phyloP scores from a whole-genome alignment of 2,329 filamentous ascomycete genomes.

The Alternaria solani region DNA sequence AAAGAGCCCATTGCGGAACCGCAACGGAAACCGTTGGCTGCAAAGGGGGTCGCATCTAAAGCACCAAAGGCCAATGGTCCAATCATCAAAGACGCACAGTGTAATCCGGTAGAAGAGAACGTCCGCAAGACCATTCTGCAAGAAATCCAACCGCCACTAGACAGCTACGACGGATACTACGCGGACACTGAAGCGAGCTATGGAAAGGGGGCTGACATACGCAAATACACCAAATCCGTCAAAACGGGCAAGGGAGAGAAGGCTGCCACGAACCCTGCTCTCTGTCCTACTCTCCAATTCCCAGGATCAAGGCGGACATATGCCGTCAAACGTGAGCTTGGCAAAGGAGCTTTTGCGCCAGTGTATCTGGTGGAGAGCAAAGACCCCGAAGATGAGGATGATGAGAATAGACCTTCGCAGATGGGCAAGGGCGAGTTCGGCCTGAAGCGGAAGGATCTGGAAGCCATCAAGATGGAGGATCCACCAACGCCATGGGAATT shows the following conservation, averaged over 20 bases:
- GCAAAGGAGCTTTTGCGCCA: conserved; percentile 91
- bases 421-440: conserved; percentile 71
- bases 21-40: conserved; percentile 27
- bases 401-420: conserved; percentile 55
- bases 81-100: conserved; percentile 81
- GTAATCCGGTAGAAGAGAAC: conserved; percentile 85
- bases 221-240: conserved; percentile 77
- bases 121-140: conserved; percentile 78
- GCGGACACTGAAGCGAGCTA: conserved; percentile 72
- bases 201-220: conserved; percentile 77
- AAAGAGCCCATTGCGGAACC: conserved; percentile 30
- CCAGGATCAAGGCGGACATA: conserved; percentile 72
- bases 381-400: conserved; percentile 56
- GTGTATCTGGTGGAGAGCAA: conserved; percentile 89
- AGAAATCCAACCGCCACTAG: conserved; percentile 75
- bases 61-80: conserved; percentile 65
- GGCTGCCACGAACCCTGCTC: conserved; percentile 65
- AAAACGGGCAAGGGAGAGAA: conserved; percentile 68
- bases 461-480: conserved; percentile 94
- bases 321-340: conserved; percentile 82
- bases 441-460: conserved; percentile 67
- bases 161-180: conserved; percentile 79
- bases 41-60: conserved; percentile 52
- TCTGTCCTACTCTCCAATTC: conserved; percentile 73
- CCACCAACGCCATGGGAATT: conserved; percentile 94